phyloP scores from a whole-genome alignment of 345 rosid species.

The Camelina hispida region DNA sequence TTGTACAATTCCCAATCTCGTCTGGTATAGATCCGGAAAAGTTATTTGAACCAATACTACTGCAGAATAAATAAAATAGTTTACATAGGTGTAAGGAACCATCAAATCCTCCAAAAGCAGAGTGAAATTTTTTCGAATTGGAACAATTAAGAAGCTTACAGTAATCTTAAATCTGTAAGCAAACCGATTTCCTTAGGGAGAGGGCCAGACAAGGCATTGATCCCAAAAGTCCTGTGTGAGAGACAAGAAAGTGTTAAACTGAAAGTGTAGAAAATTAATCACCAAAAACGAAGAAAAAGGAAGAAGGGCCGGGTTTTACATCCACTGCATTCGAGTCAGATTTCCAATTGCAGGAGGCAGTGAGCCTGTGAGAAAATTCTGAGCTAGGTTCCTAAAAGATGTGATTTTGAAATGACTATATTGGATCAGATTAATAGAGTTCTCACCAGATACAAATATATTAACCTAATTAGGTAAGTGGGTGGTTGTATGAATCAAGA shows the following conservation, averaged over 20 bases:
- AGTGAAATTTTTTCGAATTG: background rate
- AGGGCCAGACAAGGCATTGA: conserved; percentile 66
- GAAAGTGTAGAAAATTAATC: background rate
- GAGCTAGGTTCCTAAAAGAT: conserved; percentile 41
- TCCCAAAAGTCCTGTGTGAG: conserved; percentile 52
- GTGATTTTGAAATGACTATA: background rate
- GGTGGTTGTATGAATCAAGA: background rate
- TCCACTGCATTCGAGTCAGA: conserved; percentile 51
- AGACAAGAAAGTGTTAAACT: background rate
- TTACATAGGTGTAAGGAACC: background rate
- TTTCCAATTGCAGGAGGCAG: conserved; percentile 43
- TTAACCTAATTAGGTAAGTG: background rate
- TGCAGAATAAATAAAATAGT: conserved; percentile 25
- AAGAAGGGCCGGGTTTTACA: conserved; percentile 50
- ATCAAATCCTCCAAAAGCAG: background rate
- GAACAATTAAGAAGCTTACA: conserved; percentile 50
- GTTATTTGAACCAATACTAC: conserved; percentile 59
- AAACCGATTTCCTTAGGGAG: conserved; percentile 69
- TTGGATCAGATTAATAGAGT: background rate
- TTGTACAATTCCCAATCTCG: conserved; percentile 61
- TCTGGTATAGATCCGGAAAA: conserved; percentile 72
- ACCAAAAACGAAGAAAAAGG: background rate
- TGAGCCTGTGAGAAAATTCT: conserved; percentile 41
- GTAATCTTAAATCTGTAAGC: conserved; percentile 52
- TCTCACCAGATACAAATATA: background rate